Conservation (phyloP, 495 filamentous ascomycete species). For the Apiosordaria backusii region DNA sequence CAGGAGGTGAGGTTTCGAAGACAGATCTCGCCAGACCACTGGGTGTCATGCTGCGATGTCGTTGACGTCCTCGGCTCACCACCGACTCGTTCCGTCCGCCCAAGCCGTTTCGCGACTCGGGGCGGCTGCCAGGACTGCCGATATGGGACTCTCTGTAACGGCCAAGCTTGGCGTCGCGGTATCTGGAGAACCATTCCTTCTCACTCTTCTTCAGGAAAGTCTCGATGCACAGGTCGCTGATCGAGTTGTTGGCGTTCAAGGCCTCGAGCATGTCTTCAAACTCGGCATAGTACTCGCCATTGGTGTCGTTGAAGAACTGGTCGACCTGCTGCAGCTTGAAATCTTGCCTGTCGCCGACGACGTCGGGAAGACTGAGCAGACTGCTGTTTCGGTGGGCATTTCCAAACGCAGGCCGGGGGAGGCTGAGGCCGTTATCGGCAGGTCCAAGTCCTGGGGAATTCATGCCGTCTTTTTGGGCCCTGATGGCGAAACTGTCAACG, state of each 20-base stretch:
- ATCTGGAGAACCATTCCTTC: conserved; percentile 60
- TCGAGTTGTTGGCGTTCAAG: conserved; percentile 53
- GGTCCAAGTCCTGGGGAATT: conserved; percentile 30
- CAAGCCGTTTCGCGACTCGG: conserved; percentile 22
- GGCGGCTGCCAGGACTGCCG: conserved; percentile 22
- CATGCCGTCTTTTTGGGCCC: conserved; percentile 39
- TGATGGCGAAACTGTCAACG: conserved; percentile 40
- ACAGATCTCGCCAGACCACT: conserved; percentile 29
- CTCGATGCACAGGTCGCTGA: conserved; percentile 58
- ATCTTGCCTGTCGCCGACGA: conserved; percentile 60
- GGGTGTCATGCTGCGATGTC: conserved; percentile 32
- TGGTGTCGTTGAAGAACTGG: conserved; percentile 65
- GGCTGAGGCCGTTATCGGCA: conserved; percentile 21
- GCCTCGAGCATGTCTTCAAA: conserved; percentile 55
- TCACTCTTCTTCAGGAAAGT: conserved; percentile 59
- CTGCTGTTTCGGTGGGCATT: conserved; percentile 32
- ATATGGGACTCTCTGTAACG: conserved; percentile 22
- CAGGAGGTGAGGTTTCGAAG: conserved; percentile 31
- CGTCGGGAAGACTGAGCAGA: conserved; percentile 49
- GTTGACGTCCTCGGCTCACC: conserved; percentile 31
- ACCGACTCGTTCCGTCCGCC: conserved; percentile 27
- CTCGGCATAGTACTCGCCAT: conserved; percentile 52
- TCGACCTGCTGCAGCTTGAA: conserved; percentile 62
- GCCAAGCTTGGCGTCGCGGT: conserved; percentile 57
- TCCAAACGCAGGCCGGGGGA: conserved; percentile 31